Percentiles rank a stretch among this genome's conserved stretches.
phyloP scores from a whole-genome alignment of 2,329 filamentous ascomycete species.

The Helotiales sp. region DNA sequence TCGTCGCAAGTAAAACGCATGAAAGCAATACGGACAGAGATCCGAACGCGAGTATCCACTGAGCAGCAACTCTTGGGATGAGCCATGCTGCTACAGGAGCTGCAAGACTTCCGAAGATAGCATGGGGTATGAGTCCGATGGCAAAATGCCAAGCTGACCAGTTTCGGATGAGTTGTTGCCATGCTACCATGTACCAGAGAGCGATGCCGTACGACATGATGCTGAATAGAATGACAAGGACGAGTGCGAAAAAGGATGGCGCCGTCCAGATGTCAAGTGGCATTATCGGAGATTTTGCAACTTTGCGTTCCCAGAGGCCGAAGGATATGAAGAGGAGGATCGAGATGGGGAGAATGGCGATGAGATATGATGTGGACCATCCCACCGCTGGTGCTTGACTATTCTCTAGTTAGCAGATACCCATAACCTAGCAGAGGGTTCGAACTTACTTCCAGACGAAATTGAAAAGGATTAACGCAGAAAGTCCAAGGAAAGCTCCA shows the following conservation, averaged over 20 bases:
- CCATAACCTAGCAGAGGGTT: background rate
- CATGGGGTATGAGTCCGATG: conserved; percentile 43
- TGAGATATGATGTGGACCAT: conserved; percentile 22
- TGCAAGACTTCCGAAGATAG: conserved; percentile 39
- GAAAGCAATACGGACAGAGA: conserved; percentile 32
- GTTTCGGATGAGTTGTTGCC: conserved; percentile 45
- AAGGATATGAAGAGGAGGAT: conserved; percentile 17
- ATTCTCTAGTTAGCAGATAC: background rate
- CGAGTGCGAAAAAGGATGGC: conserved; percentile 22
- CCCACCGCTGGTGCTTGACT: conserved; percentile 27
- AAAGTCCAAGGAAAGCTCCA: conserved; percentile 41
- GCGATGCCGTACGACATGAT: conserved; percentile 40
- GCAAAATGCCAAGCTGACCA: conserved; percentile 42
- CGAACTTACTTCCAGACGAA: conserved; percentile 48
- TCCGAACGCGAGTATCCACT: conserved; percentile 47
- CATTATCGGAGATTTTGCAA: conserved; percentile 22
- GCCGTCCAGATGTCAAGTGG: conserved; percentile 28
- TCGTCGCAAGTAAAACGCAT: conserved; percentile 43
- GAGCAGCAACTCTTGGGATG: conserved; percentile 46
- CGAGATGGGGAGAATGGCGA: conserved; percentile 17
- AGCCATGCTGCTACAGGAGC: conserved; percentile 45
- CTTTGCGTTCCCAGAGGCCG: conserved; percentile 20
- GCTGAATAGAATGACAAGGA: conserved; percentile 17
- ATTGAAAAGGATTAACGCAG: conserved; percentile 48
- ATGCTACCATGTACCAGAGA: conserved; percentile 49